Percentiles rank a stretch among this genome's conserved stretches.
Evolutionary conservation across 768 basidiomycete genomes (phyloP).

Genomic region (Lanmaoa pseudosensibilis): DNA sequence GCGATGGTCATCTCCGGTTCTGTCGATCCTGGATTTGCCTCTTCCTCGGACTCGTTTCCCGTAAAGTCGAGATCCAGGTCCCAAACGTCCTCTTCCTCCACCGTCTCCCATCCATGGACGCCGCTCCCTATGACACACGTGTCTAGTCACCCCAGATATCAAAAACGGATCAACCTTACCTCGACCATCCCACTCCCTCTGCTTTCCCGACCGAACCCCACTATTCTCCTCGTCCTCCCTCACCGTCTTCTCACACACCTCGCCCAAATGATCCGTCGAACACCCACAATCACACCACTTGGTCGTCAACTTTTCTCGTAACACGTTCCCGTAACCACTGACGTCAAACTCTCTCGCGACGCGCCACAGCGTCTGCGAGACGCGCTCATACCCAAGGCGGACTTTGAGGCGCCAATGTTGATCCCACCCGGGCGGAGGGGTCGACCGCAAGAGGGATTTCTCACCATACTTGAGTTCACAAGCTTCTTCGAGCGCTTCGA

Average conservation of each 20-base stretch:
- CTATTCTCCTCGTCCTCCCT: conserved; percentile 67
- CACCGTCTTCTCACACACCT: conserved; percentile 74
- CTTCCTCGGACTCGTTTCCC: conserved; percentile 51
- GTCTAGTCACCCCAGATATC: background rate
- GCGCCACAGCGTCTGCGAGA: conserved; percentile 65
- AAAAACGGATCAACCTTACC: conserved; percentile 36
- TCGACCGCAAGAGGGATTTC: conserved; percentile 33
- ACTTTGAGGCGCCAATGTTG: conserved; percentile 61
- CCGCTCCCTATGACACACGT: conserved; percentile 44
- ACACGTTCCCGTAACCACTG: conserved; percentile 65
- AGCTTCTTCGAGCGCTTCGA: conserved; percentile 63
- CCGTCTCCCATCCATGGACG: conserved; percentile 70
- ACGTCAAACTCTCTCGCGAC: conserved; percentile 73
- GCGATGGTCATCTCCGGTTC: conserved; percentile 57
- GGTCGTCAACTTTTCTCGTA: conserved; percentile 68
- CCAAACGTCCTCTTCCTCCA: conserved; percentile 78
- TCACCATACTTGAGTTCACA: conserved; percentile 56
- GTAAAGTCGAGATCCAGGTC: conserved; percentile 69
- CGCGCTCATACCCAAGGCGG: conserved; percentile 61
- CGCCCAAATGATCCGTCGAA: conserved; percentile 74
- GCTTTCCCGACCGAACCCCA: conserved; percentile 60
- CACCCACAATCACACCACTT: conserved; percentile 85
- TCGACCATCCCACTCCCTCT: conserved; percentile 75
- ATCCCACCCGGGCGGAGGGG: conserved; percentile 46
- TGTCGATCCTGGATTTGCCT: conserved; percentile 38